Base-by-base conservation (phyloP, 148 eudicot genomes). In the Spergularia marina region DNA sequence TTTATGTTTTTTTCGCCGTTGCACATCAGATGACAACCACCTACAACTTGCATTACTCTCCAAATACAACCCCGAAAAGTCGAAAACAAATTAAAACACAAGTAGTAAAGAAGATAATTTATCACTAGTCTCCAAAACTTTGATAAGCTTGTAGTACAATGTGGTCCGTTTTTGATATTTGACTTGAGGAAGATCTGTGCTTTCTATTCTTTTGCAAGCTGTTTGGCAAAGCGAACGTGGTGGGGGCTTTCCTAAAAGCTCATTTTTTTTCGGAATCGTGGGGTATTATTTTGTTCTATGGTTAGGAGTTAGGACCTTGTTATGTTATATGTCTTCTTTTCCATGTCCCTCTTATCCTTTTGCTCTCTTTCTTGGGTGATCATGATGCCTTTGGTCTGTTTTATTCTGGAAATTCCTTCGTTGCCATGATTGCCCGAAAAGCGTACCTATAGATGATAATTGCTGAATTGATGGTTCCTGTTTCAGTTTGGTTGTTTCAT, bases 151-250 rank as follows among this genome's bases (percentile, higher is more conserved):
- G 73, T 74, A 66, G 76, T 72, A 68, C 55, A 72, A 69, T 83
- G 74, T 76, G 69, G 76, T 79, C 66, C 85, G 30, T 76, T 70
- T 74, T 78, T 81, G 75, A 71, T 76, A 76, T 73, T 85, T 74
- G 87, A 82, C 85, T 80, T 75, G 58, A 71, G 66, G 21, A 83
- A 54, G 76, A 68, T 74, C 56, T 39, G 55, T 74, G 62, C 79
- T 70, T 82, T 63, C 78, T 72, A 56, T 52, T 79, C 76, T 81
- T 66, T 69, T 82, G 82, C 67, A 80, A 85, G 88, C 88, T 85
- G 84, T 82, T 82, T 82, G 72, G 82, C 85, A 85, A 82, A 74
- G 30, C 12, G 44, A 83, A 83, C 84, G 77, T 85, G 86, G 84
- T 82, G 57, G 88, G 84, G 79, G 64, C 84, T 77, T 62, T 76